Base-by-base conservation (phyloP, 768 basidiomycete genomes). In the Boletus edulis region DNA sequence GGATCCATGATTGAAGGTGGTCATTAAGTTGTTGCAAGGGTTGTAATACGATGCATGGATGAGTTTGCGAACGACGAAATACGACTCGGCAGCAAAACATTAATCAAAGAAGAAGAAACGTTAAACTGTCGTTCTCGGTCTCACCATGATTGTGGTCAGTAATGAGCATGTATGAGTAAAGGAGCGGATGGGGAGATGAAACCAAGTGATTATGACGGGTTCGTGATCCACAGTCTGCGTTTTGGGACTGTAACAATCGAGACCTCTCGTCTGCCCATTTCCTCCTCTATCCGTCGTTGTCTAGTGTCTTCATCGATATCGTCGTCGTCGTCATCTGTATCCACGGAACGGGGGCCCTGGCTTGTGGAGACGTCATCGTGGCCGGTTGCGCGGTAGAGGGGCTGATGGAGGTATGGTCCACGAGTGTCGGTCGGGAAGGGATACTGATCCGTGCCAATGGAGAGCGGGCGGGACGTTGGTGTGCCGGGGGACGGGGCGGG, bases 221-320 rank as follows among this genome's bases (percentile, higher is more conserved):
- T 93, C 49, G 82, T 79, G 46, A 92, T 80, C 78, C 83, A 84
- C 52, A 93, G 72, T 64, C 81, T 84, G 60, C 89, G 87, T 66
- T 82, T 85, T 18, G 91, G 91, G 13, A 84, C 80, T 41, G 83
- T 78, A 57, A 92, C 81, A 63, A 92, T 89, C n/a, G 87, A 87
- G 31, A 92, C 89, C 59, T 92, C 89, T 46, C 91, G 81, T 60
- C 89, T 77, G 38, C 78, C 83, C 80, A 93, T 89, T 70, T 92
- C 90, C 54, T 87, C 85, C 66, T 92, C 91, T 34, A 91, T 90
- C 61, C 82, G 76, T 55, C 83, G 78, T 67, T 91, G 89, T 56
- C 84, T 76, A 13, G 83, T 78, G 46, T 86, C 83, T 59, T 91
- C 89, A 60, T 91, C 89, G 52, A 87, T 75, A 45, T 89, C 86